Evolutionary conservation across 805 yeast genomes (phyloP), one percentile per base, ranked within the genome.

Genomic region (Ogataea nakhonphanomensis): DNA sequence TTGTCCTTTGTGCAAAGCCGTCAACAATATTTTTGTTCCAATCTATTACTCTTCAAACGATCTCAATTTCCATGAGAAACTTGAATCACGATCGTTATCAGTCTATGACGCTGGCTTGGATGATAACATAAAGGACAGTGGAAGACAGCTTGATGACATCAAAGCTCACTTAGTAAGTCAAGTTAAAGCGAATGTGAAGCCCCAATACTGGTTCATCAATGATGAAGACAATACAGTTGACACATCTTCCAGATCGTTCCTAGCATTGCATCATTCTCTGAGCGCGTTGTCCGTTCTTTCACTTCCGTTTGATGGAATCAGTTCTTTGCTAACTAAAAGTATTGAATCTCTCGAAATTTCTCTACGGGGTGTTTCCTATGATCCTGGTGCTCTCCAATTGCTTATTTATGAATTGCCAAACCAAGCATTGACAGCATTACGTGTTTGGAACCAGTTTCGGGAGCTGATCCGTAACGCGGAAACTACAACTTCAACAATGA

Each of bases 1-100:
- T 20, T 91, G 99, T 55, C 98, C 98, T 0, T 71, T 91, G 26
- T 91, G 99, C 67, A 88, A 88, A 45, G 83, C 95, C 0, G 68
- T 91, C 32, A 84, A 84, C 55, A 91, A 91, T 56, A 72, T 83
- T 44, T 88, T 91, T 57, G 65, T 91, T 30, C 99, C 98, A 0
- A 67, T 84, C 1, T 57, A 82, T 25, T 82, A 86, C 78, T 54
- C 69, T 2, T 51, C 65, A 4, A 82, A 82, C 53, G 44, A 35
- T 12, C 57, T 51, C 3, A 41, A 37, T 2, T 49, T 60, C 26
- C 35, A 30, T 9, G 48, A 47, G 12, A 49, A 54, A 13, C 38
- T 58, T 29, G 39, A 26, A 11, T 28, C 44, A 6, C 20, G 33
- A 4, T 24, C 48, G 1, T 9, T 11, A 2, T 45, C 51, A 1